Evolutionary conservation across 1,139 yeast species (phyloP), one percentile per base, ranked within the genome.

Genomic region (Candida sp.): DNA sequence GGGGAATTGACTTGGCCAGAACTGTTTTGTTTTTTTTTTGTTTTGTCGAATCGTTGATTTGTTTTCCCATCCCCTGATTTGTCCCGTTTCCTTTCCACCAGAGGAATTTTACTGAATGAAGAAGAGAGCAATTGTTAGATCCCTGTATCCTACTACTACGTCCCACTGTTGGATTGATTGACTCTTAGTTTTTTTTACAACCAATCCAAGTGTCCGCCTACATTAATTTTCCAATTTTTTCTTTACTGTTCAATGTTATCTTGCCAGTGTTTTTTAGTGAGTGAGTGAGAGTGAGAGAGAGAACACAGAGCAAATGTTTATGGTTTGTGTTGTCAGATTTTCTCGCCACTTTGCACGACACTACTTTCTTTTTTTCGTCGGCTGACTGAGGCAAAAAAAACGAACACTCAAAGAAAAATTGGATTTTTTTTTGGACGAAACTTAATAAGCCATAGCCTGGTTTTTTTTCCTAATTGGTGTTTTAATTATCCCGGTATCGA

Each of bases 311-410:
- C 42, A 38, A 42, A 37, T 41, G 42, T 51, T 51, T 51, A 46
- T 46, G 42, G 47, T 51, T 51, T 48, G 52, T 48, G 54, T 51
- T 51, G 54, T 44, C 54, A 51, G 49, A 27, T 37, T 48, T 46
- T 47, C 38, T 37, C 26, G n/a, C 27, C 44, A 31, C 26, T 23
- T n/a, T 12, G n/a, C 50, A 49, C 52, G 49, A 47, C 52, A 23
- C 22, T 2, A 26, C 32, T 39, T n/a, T 9, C 28, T 26, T 41
- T 26, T 42, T 50, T 47, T 48, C 49, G 51, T 45, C 49, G 39
- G 45, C 47, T 42, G 44, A 42, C 41, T 35, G 40, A 48, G 32
- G 34, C 31, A 45, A 42, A 35, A 17, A 17, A 17, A 17, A 17
- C 22, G 33, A 37, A 34, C 47, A 44, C 33, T 34, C 35, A 28